These are phyloP conservation scores for Mucor velutinosus DNA, from an alignment of 371 early-diverging fungal species.

Conservation along the genomic window DNA sequence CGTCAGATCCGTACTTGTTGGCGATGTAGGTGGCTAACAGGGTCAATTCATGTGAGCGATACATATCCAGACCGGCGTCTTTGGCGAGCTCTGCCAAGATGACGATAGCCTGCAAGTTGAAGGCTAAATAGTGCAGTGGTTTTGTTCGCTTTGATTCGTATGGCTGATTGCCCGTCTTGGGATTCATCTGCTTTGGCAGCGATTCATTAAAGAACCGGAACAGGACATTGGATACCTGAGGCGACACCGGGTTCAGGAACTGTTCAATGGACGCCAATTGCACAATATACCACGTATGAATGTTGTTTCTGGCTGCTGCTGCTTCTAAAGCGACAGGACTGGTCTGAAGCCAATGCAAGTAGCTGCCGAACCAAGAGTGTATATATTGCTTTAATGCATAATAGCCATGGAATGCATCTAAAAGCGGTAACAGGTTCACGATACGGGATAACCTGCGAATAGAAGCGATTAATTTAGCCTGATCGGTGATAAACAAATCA, in stretches of 20 bases:
- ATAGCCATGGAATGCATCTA: conserved; percentile 22
- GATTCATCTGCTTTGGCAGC: conserved; percentile 31
- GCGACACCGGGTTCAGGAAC: conserved; percentile 20
- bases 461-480: neutral
- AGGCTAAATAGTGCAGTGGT: conserved; percentile 45
- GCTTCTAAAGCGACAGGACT: conserved; percentile 33
- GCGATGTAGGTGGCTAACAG: conserved; percentile 30
- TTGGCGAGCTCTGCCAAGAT: conserved; percentile 31
- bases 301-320: conserved; percentile 32
- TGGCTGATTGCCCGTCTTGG: conserved; percentile 41
- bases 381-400: conserved; percentile 10
- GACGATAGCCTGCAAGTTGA: conserved; percentile 43
- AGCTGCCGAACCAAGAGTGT: conserved; percentile 31
- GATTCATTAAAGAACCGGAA: conserved; percentile 13
- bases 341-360: conserved; percentile 30
- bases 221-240: conserved; percentile 1
- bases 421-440: conserved; percentile 35
- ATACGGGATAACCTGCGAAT: conserved; percentile 31
- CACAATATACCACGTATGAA: conserved; percentile 41
- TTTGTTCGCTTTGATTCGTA: conserved; percentile 34
- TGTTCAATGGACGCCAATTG: conserved; percentile 32
- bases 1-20: conserved; percentile 9
- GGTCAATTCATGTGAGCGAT: conserved; percentile 4
- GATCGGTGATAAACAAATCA: neutral
- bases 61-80: conserved; percentile 17